Conservation (phyloP, 345 rosid species). For the Triadica sebifera region DNA sequence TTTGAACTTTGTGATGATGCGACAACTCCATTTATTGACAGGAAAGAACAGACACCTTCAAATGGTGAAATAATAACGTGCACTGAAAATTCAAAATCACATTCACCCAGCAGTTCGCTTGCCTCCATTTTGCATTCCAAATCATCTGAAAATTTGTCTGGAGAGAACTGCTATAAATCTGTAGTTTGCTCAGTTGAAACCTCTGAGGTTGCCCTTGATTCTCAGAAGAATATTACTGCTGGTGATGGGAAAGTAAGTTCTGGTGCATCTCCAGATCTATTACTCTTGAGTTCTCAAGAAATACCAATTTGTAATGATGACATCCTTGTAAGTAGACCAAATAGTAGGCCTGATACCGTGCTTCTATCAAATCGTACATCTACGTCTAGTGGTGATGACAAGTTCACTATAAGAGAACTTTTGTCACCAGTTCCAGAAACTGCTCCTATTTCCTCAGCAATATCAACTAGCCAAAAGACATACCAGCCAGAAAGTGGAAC, state of each 20-base stretch:
- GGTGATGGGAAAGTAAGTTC: constrained; percentile 30
- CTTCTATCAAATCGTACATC: constrained; percentile 35
- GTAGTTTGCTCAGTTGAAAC: constrained; percentile 34
- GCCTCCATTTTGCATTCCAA: constrained; percentile 29
- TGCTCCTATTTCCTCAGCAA: constrained; percentile 31
- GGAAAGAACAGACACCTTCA: constrained; percentile 42
- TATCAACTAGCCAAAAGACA: constrained; percentile 33
- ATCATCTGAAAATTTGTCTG: constrained; percentile 29
- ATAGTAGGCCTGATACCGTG: constrained; percentile 30
- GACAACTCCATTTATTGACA: constrained; percentile 54
- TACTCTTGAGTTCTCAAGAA: constrained; percentile 38
- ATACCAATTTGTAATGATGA: constrained; percentile 28
- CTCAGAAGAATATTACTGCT: constrained; percentile 18
- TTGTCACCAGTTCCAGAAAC: constrained; percentile 48
- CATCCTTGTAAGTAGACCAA: constrained; percentile 29
- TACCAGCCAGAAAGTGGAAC: constrained; percentile 45
- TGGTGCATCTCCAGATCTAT: constrained; percentile 21
- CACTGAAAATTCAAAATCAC: constrained; percentile 38
- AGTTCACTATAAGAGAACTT: constrained; percentile 64
- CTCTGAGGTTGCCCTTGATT: constrained; percentile 33
- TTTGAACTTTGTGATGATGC: constrained; percentile 81
- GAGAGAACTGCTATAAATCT: constrained; percentile 35
- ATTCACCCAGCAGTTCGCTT: constrained; percentile 32
- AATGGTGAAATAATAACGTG: constrained; percentile 36
- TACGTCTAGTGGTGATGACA: constrained; percentile 53